Conservation (phyloP, 2,329 filamentous ascomycete genomes). For the Ophiostoma novo-ulmi region DNA sequence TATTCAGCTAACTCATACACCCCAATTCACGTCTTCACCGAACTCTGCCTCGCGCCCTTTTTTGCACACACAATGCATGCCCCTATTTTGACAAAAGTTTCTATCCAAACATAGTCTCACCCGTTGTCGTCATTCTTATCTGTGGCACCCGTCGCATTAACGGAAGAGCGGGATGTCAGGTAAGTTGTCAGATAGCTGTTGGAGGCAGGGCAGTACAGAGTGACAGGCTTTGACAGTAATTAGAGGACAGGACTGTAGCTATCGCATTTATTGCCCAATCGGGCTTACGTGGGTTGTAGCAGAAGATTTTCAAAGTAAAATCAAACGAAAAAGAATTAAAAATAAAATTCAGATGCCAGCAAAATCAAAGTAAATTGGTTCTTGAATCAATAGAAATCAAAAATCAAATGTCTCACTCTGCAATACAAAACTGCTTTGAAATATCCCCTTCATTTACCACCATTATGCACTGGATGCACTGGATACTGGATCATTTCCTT, state of each 20-base stretch:
- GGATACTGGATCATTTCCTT: no score
- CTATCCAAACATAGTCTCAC: neutral
- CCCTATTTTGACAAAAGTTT: conserved; percentile 19
- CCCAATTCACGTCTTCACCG: conserved; percentile 23
- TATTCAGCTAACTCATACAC: conserved; percentile 15
- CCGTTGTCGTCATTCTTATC: neutral
- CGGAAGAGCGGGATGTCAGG: neutral
- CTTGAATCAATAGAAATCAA: neutral
- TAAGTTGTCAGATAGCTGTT: neutral
- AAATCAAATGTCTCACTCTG: neutral
- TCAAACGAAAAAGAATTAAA: no score
- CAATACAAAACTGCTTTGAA: neutral
- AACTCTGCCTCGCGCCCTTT: conserved; percentile 23
- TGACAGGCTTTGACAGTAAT: neutral
- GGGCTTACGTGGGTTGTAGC: neutral
- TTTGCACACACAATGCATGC: conserved; percentile 18
- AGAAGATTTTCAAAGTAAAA: neutral
- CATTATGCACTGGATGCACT: neutral
- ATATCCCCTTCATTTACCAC: neutral
- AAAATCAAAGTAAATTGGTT: neutral
- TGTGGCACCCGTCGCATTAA: neutral
- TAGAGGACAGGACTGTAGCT: neutral
- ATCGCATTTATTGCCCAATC: conserved; percentile 4
- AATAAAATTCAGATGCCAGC: neutral
- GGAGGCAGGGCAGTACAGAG: neutral